These are phyloP conservation scores for Globisporangium abappressorium DNA, from an alignment of 352 stramenopile genomes.

Conservation along the genomic window DNA sequence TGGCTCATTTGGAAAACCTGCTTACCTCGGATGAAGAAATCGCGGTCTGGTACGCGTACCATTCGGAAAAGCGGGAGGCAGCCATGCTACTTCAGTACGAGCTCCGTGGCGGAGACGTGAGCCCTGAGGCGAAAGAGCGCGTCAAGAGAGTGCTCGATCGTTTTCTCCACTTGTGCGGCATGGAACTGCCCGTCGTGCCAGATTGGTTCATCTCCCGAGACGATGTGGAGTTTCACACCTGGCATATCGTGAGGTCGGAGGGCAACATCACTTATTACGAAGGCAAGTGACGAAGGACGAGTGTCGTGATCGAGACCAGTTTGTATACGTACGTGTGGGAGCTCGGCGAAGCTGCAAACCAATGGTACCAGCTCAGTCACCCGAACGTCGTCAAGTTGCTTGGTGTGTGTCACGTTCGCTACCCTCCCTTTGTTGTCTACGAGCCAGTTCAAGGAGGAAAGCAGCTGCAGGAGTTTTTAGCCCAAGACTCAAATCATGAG, in stretches of 20 bases:
- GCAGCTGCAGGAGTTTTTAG: no score
- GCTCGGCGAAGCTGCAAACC: background rate
- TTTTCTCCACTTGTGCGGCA: no score
- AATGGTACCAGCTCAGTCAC: constrained; percentile 6
- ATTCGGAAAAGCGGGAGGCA: no score
- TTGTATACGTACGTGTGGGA: background rate
- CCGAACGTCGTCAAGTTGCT: constrained; percentile 8
- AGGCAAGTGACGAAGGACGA: constrained; percentile 2
- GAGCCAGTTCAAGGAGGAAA: no score
- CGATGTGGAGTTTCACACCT: background rate
- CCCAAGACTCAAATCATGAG: no score
- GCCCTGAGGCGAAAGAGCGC: background rate
- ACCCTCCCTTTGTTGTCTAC: no score
- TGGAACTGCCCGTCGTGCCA: background rate
- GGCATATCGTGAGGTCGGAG: background rate
- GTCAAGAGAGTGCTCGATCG: background rate
- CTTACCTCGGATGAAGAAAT: no score
- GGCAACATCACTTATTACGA: background rate
- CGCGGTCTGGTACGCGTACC: no score
- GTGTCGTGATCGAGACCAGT: background rate
- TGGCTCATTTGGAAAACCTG: no score
- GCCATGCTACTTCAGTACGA: background rate
- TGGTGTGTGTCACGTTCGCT: no score
- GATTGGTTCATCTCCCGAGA: constrained; percentile 9
- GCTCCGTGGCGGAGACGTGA: background rate